phyloP scores from a whole-genome alignment of 2,329 filamentous ascomycete species.

The Coniochaeta sp. region DNA sequence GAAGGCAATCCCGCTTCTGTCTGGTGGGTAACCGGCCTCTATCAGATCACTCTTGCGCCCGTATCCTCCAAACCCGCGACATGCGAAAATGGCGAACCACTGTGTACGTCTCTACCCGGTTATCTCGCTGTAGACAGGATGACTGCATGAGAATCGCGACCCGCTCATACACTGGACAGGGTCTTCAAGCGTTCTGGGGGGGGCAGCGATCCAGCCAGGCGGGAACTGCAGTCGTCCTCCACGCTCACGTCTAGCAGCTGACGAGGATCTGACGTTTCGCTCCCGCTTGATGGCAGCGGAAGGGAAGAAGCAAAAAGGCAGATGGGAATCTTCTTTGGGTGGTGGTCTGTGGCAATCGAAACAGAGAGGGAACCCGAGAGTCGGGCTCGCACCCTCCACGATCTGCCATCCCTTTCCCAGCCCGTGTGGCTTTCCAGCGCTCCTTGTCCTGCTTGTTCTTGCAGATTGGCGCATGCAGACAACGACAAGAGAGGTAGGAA shows the following conservation, averaged over 20 bases:
- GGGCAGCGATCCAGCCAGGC: background rate
- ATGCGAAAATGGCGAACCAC: background rate
- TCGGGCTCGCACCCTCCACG: constrained; percentile 1
- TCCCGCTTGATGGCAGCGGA: background rate
- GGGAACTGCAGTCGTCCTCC: background rate
- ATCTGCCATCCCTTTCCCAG: background rate
- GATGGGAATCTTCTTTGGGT: background rate
- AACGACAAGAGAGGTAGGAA: background rate
- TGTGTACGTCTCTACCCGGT: background rate
- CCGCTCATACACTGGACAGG: background rate
- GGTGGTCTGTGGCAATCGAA: background rate
- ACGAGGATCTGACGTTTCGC: background rate
- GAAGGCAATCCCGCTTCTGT: background rate
- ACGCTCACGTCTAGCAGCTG: background rate
- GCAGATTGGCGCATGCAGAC: background rate
- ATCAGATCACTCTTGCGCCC: background rate
- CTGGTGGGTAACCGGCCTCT: background rate
- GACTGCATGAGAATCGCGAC: background rate
- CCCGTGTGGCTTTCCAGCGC: background rate
- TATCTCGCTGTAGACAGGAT: background rate
- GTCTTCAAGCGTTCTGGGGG: background rate
- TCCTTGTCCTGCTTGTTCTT: background rate
- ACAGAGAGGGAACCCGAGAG: background rate
- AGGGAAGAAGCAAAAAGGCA: background rate
- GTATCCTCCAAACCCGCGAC: background rate